A percentile compares a stretch with the other conserved stretches of the same genome.
Evolutionary conservation across 2,329 filamentous ascomycete genomes (phyloP).

Genomic region (Dissoconium aciculare): DNA sequence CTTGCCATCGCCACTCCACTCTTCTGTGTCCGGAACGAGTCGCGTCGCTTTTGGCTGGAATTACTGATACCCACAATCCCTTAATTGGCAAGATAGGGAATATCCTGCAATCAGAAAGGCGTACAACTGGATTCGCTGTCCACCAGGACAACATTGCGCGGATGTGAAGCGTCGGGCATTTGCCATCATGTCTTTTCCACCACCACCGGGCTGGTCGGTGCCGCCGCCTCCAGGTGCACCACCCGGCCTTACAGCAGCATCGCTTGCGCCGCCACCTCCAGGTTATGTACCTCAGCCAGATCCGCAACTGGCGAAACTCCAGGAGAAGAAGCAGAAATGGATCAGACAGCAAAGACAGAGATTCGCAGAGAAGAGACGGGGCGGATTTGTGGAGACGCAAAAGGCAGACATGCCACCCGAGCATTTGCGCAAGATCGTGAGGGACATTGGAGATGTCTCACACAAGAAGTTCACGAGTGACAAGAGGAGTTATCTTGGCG

Average conservation of each 20-base stretch:
- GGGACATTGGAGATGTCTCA: constrained; percentile 96
- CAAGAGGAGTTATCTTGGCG: constrained; percentile 93
- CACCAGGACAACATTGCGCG: too few species aligned
- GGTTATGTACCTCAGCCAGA: constrained; percentile 70
- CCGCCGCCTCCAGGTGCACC: constrained; percentile 34
- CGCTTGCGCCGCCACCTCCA: constrained; percentile 54
- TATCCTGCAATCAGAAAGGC: too few species aligned
- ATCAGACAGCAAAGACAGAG: constrained; percentile 76
- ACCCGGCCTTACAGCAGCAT: constrained; percentile 34
- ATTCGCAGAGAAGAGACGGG: constrained; percentile 93
- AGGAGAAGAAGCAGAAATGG: constrained; percentile 99
- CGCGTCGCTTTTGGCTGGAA: too few species aligned
- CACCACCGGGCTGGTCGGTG: constrained; percentile 50
- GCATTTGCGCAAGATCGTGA: constrained; percentile 94
- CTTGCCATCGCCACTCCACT: too few species aligned
- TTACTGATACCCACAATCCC: too few species aligned
- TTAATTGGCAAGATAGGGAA: too few species aligned
- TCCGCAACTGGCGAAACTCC: constrained; percentile 81
- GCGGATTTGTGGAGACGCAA: constrained; percentile 91
- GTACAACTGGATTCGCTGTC: too few species aligned
- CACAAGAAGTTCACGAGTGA: constrained; percentile 99
- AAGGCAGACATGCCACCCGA: constrained; percentile 98
- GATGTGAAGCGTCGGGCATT: too few species aligned
- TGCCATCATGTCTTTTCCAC: constrained; percentile 44
- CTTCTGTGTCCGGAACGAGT: too few species aligned